These are phyloP conservation scores for Solanum pimpinellifolium DNA, from an alignment of 257 asterid species.

Conservation along the genomic window DNA sequence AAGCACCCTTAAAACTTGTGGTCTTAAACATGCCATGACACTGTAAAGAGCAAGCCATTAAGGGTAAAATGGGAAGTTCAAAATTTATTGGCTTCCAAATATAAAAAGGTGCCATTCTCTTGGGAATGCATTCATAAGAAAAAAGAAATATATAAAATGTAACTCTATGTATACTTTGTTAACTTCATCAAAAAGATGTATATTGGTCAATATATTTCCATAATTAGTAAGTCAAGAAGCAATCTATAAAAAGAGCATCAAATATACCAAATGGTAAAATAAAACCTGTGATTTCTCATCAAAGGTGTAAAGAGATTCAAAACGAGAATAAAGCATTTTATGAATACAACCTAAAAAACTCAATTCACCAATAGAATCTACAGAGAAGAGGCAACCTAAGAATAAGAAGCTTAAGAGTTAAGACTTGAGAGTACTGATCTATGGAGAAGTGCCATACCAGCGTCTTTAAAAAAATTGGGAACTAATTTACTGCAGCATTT, in stretches of 20 bases:
- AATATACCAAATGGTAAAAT: background rate
- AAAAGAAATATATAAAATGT: background rate
- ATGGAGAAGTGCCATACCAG: background rate
- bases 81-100: background rate
- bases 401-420: background rate
- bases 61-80: background rate
- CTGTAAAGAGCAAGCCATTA: background rate
- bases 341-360: background rate
- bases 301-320: background rate
- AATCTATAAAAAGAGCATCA: background rate
- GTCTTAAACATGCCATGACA: background rate
- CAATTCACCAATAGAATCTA: background rate
- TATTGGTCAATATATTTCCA: background rate
- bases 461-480: background rate
- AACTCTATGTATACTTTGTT: background rate
- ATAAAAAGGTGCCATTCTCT: background rate
- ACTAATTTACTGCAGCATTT: background rate
- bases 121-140: background rate
- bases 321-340: background rate
- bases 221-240: background rate
- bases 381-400: background rate
- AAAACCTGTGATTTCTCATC: background rate
- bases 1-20: background rate
- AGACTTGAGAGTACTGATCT: background rate
- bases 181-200: background rate